Conservation (phyloP, 371 early-diverging fungal genomes). For the Dichotomocladium elegans region DNA sequence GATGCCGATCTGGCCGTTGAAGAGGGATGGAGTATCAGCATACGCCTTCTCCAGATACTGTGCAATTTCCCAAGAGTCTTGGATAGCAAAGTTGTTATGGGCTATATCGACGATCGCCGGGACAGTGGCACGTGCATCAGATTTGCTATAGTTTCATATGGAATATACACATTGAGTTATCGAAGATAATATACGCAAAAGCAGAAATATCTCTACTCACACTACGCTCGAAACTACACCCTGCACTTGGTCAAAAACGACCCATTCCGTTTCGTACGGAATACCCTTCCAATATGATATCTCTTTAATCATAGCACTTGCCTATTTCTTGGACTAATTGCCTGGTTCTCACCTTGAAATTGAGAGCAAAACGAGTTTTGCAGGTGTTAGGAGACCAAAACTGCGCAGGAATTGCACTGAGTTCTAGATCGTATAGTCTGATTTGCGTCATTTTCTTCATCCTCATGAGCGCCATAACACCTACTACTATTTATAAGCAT, state of each 20-base stretch:
- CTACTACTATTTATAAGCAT: too few relatives aligned
- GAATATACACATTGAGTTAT: background rate
- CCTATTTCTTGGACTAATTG: background rate
- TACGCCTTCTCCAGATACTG: constrained; percentile 12
- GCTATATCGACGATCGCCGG: constrained; percentile 5
- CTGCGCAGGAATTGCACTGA: background rate
- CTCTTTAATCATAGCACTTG: background rate
- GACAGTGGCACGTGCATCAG: background rate
- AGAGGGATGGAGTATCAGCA: constrained; percentile 3
- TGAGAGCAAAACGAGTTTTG: constrained; percentile 18
- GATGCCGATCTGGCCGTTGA: constrained; percentile 1
- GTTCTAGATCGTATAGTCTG: constrained; percentile 10
- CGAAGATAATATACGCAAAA: background rate
- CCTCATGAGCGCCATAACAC: too few relatives aligned
- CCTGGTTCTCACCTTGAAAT: constrained; percentile 8
- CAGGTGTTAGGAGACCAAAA: constrained; percentile 20
- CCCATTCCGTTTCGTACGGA: constrained; percentile 12
- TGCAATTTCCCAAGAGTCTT: constrained; percentile 13
- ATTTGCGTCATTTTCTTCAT: constrained; percentile 16
- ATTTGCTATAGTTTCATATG: constrained; percentile 2
- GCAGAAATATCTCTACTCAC: background rate
- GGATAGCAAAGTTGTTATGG: constrained; percentile 4
- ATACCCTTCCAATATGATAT: constrained; percentile 8
- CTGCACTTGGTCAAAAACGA: constrained; percentile 6
- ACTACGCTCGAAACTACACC: constrained; percentile 3